These are phyloP conservation scores for Skeletonema grethae DNA, from an alignment of 108 stramenopile species.

Conservation along the genomic window DNA sequence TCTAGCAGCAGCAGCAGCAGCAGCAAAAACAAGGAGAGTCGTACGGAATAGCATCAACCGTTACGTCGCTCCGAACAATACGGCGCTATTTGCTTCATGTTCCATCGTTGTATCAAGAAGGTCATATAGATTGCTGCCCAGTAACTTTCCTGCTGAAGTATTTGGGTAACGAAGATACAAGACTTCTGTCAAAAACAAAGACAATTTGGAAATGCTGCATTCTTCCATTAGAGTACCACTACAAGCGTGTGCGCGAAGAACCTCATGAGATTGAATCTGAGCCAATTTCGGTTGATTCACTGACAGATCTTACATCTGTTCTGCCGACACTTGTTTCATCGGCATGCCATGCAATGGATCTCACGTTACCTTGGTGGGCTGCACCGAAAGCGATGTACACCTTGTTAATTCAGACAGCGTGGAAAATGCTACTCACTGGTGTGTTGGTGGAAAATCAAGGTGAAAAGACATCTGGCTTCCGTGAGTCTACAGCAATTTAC, in stretches of 20 bases:
- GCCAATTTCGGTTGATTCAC: slow-evolving; percentile 15
- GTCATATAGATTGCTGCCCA: not conserved
- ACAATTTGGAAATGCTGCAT: slow-evolving; percentile 16
- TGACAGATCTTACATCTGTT: slow-evolving; percentile 16
- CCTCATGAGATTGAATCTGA: not conserved
- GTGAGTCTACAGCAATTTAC: not conserved
- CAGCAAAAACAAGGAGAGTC: not conserved
- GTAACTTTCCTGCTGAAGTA: slow-evolving; percentile 3
- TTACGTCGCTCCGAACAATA: slow-evolving; percentile 45
- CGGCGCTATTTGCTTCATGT: slow-evolving; percentile 34
- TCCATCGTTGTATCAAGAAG: not conserved
- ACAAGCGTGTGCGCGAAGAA: not conserved
- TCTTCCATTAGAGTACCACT: slow-evolving; percentile 41
- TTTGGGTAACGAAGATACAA: not conserved
- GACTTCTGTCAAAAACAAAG: not conserved
- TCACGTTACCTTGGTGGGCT: slow-evolving; percentile 46
- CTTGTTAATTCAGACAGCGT: slow-evolving; percentile 28
- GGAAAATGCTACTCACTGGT: slow-evolving; percentile 21
- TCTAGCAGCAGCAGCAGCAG: not conserved
- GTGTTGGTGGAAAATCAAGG: slow-evolving; percentile 6
- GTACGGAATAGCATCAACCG: slow-evolving; percentile 27
- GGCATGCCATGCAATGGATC: slow-evolving; percentile 38
- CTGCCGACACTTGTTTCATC: slow-evolving; percentile 41
- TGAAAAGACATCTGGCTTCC: not conserved
- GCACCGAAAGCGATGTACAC: slow-evolving; percentile 15